These are phyloP conservation scores for Erysimum pusillum DNA, from an alignment of 441 rosid species.

Conservation along the genomic window DNA sequence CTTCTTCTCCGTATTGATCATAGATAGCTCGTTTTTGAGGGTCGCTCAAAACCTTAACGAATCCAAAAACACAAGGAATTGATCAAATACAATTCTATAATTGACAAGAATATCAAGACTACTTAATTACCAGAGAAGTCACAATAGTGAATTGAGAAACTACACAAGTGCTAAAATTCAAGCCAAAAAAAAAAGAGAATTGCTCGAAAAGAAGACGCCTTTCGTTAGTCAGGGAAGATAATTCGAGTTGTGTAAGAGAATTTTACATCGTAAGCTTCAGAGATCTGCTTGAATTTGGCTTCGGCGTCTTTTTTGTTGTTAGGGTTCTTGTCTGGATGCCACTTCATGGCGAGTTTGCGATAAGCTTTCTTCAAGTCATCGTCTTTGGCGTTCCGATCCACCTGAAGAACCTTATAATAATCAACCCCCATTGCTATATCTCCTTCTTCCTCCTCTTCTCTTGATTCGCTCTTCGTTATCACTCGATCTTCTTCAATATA, in stretches of 20 bases:
- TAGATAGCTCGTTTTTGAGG: slow-evolving; percentile 84
- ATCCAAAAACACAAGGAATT: not conserved
- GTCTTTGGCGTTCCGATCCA: slow-evolving; percentile 72
- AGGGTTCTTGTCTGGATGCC: slow-evolving; percentile 98
- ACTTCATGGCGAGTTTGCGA: slow-evolving; percentile 91
- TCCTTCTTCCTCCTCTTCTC: slow-evolving; percentile 6
- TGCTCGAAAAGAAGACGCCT: not conserved
- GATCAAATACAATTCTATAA: not conserved
- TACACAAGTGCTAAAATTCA: slow-evolving; percentile 20
- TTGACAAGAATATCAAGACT: not conserved
- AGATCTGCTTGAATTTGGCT: slow-evolving; percentile 90
- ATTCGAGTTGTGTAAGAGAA: slow-evolving; percentile 20
- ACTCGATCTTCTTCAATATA: slow-evolving; percentile 29
- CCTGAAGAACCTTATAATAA: slow-evolving; percentile 79
- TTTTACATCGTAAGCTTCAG: slow-evolving; percentile 93
- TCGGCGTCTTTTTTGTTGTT: slow-evolving; percentile 87
- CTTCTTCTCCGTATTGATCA: slow-evolving; percentile 93
- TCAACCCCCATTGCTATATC: slow-evolving; percentile 71
- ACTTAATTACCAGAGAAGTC: slow-evolving; percentile 13
- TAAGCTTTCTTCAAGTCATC: slow-evolving; percentile 94
- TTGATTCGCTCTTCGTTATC: slow-evolving; percentile 25
- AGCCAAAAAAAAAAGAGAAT: not conserved
- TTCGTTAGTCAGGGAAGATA: not conserved
- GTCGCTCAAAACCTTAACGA: slow-evolving; percentile 74
- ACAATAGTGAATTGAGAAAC: slow-evolving; percentile 18